Base-by-base conservation (phyloP, 2,329 filamentous ascomycete species). In the Bipolaris bicolor region DNA sequence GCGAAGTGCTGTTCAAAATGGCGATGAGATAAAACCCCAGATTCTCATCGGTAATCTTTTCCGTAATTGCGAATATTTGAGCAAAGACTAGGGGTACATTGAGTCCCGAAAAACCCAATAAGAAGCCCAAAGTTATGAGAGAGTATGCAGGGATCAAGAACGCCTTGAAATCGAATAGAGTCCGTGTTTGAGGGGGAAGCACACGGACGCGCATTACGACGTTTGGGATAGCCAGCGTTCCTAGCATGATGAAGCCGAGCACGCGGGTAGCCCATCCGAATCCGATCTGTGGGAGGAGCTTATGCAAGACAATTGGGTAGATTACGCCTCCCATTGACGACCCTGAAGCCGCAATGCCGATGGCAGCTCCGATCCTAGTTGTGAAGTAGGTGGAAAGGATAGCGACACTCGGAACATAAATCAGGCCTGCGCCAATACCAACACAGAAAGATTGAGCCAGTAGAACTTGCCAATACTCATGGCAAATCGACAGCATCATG, bases 1-100 rank as follows among this genome's bases (percentile, higher is more conserved):
- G 67, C 18, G 64, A 72, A 5, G 86, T 84, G 0, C 81, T 84
- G 68, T 91, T 91, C 63, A 90, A 79, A 56, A 91, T 86, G 2
- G 88, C 83, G 5, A 91, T 76, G n/a, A 90, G 80, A 67, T 90
- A 91, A 63, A 86, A 88, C 0, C 86, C 84, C 0, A 90, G 74
- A 1, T 83, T 79, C 2, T 78, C 64, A 58, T 77, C 75, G 1
- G 84, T 80, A 60, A 90, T 83, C 16, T 80, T 79, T 1, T 77
- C 75, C 0, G 78, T 70, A 2, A 84, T 78, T 3, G 86, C 87
- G 66, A 87, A 90, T 0, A 84, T 78, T 13, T 86, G 84, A 20
- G 80, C 66, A 68, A 81, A 82, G 70, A 81, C 81, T 65, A 82
- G 82, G 1, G 80, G 79, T 47, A 78, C 77, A 61, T 81, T 82